Conservation (phyloP, 2,329 filamentous ascomycete genomes). For the Tolypocladium nubicola region DNA sequence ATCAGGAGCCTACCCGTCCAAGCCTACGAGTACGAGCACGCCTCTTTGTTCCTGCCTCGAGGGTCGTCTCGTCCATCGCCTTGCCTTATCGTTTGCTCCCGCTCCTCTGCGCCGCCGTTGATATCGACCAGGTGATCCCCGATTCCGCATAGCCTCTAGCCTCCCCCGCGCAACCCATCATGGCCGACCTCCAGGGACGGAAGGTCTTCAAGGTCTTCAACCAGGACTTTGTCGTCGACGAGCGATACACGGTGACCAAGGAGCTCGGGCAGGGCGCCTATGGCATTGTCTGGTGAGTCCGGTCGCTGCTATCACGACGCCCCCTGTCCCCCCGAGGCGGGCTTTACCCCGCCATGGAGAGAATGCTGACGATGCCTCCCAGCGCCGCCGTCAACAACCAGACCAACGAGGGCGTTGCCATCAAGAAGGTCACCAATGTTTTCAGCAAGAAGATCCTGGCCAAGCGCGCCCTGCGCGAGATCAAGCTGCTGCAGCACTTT, state of each 20-base stretch:
- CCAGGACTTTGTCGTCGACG: slow-evolving; percentile 97
- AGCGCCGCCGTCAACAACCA: slow-evolving; percentile 89
- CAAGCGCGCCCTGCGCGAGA: slow-evolving; percentile 94
- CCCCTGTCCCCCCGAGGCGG: slow-evolving; percentile 7
- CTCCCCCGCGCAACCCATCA: slow-evolving; percentile 10
- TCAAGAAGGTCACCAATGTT: slow-evolving; percentile 99
- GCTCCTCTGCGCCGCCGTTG: not conserved
- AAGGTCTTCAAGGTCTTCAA: slow-evolving; percentile 99
- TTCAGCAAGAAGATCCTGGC: slow-evolving; percentile 99
- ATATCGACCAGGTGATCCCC: not conserved
- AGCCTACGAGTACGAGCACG: not conserved
- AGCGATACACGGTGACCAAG: slow-evolving; percentile 97
- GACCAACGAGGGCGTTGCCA: slow-evolving; percentile 86
- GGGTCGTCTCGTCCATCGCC: not conserved
- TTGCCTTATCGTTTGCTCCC: not conserved
- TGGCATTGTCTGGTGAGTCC: slow-evolving; percentile 84
- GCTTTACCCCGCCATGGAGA: slow-evolving; percentile 13
- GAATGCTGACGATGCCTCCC: slow-evolving; percentile 8
- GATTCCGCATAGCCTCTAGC: not conserved
- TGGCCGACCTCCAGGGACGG: slow-evolving; percentile 41
- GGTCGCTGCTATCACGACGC: slow-evolving; percentile 2
- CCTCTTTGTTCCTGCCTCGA: not conserved
- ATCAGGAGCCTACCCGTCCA: not conserved
- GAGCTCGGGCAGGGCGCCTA: slow-evolving; percentile 97
- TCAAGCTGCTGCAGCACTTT: slow-evolving; percentile 98